Evolutionary conservation across 148 eudicot species (phyloP), one percentile per base, ranked within the genome.

Genomic region (Cornus suecica): DNA sequence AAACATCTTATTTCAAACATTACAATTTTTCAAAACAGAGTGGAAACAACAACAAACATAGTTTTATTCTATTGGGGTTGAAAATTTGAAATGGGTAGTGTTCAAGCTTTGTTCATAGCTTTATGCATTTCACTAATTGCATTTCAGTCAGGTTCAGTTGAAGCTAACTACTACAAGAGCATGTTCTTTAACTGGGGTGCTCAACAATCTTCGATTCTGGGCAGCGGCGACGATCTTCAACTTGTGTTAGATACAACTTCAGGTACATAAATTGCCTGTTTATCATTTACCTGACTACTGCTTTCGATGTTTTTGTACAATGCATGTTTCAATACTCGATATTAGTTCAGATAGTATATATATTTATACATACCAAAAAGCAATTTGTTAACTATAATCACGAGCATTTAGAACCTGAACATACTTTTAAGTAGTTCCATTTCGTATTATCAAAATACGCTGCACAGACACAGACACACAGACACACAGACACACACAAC

Each of bases 151-250:
- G 76, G 85, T 77, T 45, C 80, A 3, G 90, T 84, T 30, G 65
- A 75, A 23, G 93, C 87, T 52, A 74, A 71, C 3, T 45, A 86
- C 26, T 61, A 61, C 7, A 78, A 79, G 13, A 62, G 52, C 62
- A 76, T 81, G 71, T 78, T 66, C 51, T 76, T 85, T 83, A 76
- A 82, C 64, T 89, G 93, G 93, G 87, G 85, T 42, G 77, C 81
- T 69, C 65, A 71, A 1, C 84, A 80, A 10, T 73, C 87, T 68
- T 67, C 66, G 0, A 68, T 81, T 30, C 67, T 29, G 3, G 75
- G 72, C 65, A 24, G 70, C 63, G 83, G 87, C 1, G 90, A 89
- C 32, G 78, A 73, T 68, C 77, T 81, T 68, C 71, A 82, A 20
- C 91, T 89, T 30, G 73, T 64, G 60, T 61, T 85, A 60, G 83